phyloP scores from a whole-genome alignment of 352 stramenopile genomes.

The Pythium rishiriense region DNA sequence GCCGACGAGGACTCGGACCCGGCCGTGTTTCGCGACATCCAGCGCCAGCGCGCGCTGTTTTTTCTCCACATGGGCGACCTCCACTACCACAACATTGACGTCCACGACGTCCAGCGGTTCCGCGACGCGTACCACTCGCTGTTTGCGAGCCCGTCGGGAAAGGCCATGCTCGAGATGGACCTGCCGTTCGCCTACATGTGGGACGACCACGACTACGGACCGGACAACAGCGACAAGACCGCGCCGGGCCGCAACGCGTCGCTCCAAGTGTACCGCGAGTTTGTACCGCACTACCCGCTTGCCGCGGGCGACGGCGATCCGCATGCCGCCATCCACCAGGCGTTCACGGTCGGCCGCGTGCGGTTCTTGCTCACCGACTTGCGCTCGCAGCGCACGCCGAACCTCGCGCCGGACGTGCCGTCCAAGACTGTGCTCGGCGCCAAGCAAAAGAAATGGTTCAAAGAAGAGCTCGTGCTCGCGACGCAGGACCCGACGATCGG shows the following conservation, averaged over 20 bases:
- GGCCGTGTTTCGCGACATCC: conserved; percentile 53
- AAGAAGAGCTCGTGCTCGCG: conserved; percentile 66
- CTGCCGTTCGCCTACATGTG: conserved; percentile 90
- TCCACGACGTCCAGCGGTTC: conserved; percentile 64
- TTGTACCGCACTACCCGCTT: conserved; percentile 78
- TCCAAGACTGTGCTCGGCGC: conserved; percentile 83
- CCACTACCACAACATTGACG: conserved; percentile 83
- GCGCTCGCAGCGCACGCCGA: conserved; percentile 70
- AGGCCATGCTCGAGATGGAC: conserved; percentile 80
- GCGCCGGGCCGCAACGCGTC: conserved; percentile 69
- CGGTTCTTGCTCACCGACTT: conserved; percentile 86
- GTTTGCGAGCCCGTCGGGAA: conserved; percentile 65
- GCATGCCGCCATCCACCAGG: conserved; percentile 61
- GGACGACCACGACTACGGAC: conserved; percentile 90
- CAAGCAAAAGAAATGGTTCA: conserved; percentile 88
- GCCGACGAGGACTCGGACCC: conserved; percentile 81
- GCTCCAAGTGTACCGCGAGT: conserved; percentile 76
- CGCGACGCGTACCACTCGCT: conserved; percentile 67
- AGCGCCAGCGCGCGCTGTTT: conserved; percentile 64
- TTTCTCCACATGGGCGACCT: conserved; percentile 90
- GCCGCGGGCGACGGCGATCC: conserved; percentile 28
- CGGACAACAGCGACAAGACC: conserved; percentile 86
- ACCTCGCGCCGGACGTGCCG: conserved; percentile 57
- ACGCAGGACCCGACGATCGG: conserved; percentile 52
- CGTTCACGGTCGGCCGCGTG: conserved; percentile 84